Percentiles rank a stretch among this genome's conserved stretches.
Evolutionary conservation across 2,329 filamentous ascomycete species (phyloP).

Genomic region (Colletotrichum gloeosporioides): DNA sequence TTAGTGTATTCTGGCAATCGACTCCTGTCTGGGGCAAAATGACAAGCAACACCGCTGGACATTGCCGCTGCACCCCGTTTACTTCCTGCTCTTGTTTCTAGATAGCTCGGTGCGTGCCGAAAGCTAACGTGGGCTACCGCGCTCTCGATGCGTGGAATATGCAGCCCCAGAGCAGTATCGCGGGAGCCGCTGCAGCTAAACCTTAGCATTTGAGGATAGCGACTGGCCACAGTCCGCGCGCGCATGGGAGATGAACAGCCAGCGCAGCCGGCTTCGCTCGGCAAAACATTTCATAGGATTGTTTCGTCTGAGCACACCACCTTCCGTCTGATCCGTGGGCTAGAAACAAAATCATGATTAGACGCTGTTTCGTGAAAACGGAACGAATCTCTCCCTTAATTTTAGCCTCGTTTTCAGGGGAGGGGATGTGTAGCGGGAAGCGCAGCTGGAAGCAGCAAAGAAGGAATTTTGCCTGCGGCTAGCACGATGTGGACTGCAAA

Average conservation of each 20-base stretch:
- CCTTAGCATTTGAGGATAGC: background rate
- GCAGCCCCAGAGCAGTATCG: background rate
- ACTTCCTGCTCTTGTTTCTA: background rate
- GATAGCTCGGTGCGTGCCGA: background rate
- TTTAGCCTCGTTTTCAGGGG: background rate
- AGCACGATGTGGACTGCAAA: background rate
- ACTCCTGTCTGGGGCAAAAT: background rate
- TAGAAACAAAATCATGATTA: background rate
- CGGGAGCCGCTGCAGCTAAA: background rate
- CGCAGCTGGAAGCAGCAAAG: background rate
- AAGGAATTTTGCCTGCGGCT: background rate
- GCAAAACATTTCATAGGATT: background rate
- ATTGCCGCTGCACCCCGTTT: background rate
- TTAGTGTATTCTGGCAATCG: background rate
- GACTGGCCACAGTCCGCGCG: background rate
- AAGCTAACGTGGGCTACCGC: background rate
- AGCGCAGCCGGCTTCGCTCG: background rate
- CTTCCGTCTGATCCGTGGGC: background rate
- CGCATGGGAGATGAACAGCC: background rate
- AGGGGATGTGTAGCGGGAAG: background rate
- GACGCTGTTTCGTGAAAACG: background rate
- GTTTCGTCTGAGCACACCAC: background rate
- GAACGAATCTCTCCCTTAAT: background rate
- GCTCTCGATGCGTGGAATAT: background rate
- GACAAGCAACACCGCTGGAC: background rate